These are phyloP conservation scores for Tinospora cordifolia DNA, from an alignment of 164 flowering plant genomes.

Conservation along the genomic window DNA sequence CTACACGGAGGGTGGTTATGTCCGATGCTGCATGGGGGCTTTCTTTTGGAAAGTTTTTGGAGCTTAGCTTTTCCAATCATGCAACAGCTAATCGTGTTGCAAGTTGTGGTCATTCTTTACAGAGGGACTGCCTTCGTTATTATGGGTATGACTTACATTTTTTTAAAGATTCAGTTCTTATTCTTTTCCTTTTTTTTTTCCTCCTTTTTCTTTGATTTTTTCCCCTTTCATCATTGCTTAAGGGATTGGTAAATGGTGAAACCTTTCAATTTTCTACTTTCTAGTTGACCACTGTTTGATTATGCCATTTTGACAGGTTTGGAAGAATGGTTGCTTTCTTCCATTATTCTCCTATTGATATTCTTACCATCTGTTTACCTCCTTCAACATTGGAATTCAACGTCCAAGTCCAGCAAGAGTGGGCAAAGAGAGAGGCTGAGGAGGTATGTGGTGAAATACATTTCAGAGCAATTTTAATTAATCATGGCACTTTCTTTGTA, in stretches of 20 bases:
- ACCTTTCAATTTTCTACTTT: too few species aligned
- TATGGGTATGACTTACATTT: conserved; percentile 52
- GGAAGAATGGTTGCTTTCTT: conserved; percentile 88
- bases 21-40: conserved; percentile 99
- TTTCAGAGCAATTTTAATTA: neutral
- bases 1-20: conserved; percentile 79
- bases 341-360: conserved; percentile 80
- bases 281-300: neutral
- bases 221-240: neutral
- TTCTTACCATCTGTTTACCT: conserved; percentile 68
- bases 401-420: conserved; percentile 39
- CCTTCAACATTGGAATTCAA: conserved; percentile 61
- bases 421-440: conserved; percentile 53
- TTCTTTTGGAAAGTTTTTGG: conserved; percentile 92
- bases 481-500: neutral
- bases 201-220: neutral
- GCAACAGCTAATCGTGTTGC: conserved; percentile 94
- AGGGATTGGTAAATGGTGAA: too few species aligned
- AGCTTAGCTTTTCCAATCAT: conserved; percentile 92
- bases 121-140: conserved; percentile 88
- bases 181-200: too few species aligned
- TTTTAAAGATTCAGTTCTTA: neutral
- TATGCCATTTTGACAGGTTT: conserved; percentile 38
- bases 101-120: conserved; percentile 89
- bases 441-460: conserved; percentile 42